A percentile compares a stretch with the other conserved stretches of the same genome.
Evolutionary conservation across 2,329 filamentous ascomycete species (phyloP).

Genomic region (Cladophialophora immunda): DNA sequence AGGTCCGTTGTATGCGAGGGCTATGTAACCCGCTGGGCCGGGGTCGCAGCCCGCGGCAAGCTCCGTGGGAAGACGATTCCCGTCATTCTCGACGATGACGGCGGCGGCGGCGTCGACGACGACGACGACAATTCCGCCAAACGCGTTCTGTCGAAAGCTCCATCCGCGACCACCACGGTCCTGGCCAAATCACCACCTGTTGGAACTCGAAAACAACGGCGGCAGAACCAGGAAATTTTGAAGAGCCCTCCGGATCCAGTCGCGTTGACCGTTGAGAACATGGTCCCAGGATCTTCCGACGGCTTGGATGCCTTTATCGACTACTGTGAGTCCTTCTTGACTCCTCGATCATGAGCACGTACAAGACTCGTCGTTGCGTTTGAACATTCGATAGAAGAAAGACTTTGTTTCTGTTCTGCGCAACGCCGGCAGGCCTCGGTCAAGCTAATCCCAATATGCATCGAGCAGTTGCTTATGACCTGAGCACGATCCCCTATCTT

Average conservation of each 20-base stretch:
- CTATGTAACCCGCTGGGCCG: constrained; percentile 13
- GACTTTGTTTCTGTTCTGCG: no score
- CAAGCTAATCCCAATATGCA: no score
- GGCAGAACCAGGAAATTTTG: constrained; percentile 12
- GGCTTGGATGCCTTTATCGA: constrained; percentile 19
- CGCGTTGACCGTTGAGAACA: no score
- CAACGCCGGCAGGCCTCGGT: no score
- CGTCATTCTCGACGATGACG: constrained; percentile 14
- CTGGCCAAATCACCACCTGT: no score
- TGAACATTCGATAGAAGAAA: no score
- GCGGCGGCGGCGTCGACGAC: not conserved
- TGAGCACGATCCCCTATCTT: constrained; percentile 19
- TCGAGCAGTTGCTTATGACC: constrained; percentile 20
- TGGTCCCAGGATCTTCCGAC: constrained; percentile 12
- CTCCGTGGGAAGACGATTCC: constrained; percentile 16
- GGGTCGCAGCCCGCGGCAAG: constrained; percentile 9
- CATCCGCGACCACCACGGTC: not conserved
- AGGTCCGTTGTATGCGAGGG: constrained; percentile 12
- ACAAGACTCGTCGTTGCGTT: no score
- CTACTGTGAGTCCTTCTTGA: constrained; percentile 25
- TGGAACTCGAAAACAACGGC: no score
- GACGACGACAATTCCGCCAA: no score
- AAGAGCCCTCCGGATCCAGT: no score
- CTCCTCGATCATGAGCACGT: no score
- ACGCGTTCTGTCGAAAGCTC: no score